phyloP scores from a whole-genome alignment of 495 filamentous ascomycete species.

The Achaetomiella virescens region DNA sequence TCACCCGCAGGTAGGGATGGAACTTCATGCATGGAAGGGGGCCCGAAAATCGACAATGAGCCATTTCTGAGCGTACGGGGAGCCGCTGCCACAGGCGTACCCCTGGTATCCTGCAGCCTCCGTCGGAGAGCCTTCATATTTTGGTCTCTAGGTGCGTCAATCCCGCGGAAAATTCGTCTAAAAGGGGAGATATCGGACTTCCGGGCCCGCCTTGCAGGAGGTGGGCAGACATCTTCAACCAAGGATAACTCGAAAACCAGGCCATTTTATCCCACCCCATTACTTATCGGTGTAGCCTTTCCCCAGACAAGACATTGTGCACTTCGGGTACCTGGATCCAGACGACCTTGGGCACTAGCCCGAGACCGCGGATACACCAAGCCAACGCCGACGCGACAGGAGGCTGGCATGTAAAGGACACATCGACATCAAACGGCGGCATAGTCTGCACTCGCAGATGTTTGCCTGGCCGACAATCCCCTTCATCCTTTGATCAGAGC shows the following conservation, averaged over 20 bases:
- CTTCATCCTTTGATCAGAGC: background rate
- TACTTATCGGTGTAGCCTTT: background rate
- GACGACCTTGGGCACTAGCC: background rate
- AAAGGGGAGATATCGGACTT: background rate
- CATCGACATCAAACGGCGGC: background rate
- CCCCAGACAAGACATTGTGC: background rate
- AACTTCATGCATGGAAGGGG: background rate
- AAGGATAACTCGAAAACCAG: background rate
- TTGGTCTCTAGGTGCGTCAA: background rate
- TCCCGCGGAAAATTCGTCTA: background rate
- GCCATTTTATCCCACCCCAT: background rate
- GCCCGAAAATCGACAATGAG: conserved; percentile 8
- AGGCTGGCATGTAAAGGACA: background rate
- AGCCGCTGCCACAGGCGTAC: background rate
- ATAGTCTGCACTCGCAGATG: background rate
- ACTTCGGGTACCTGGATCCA: conserved; percentile 4
- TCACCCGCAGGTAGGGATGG: background rate
- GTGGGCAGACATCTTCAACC: background rate
- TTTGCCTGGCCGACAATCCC: background rate
- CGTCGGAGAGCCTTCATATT: background rate
- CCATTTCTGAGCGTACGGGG: conserved; percentile 8
- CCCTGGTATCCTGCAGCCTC: conserved; percentile 1
- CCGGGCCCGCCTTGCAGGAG: background rate
- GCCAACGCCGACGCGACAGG: background rate
- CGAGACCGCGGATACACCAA: background rate